phyloP scores from a whole-genome alignment of 2,329 filamentous ascomycete genomes.

The Microsporum canis region DNA sequence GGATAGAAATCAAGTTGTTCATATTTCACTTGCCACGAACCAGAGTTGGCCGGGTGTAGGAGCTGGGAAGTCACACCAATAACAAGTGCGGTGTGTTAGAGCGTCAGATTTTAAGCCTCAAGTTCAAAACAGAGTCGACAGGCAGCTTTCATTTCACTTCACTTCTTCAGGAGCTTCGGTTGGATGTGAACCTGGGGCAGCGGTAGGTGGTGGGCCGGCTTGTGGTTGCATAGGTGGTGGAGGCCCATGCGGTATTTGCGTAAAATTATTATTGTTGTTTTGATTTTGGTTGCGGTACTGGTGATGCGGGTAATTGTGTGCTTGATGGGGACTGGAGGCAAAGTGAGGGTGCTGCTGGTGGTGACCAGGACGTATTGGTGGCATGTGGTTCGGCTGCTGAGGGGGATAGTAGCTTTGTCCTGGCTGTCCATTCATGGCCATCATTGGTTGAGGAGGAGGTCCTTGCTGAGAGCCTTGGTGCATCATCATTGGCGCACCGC shows the following conservation, averaged over 20 bases:
- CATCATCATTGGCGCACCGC: slow-evolving; percentile 83
- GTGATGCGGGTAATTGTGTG: slow-evolving; percentile 50
- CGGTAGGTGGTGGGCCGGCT: slow-evolving; percentile 19
- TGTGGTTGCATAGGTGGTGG: slow-evolving; percentile 27
- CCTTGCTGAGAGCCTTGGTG: slow-evolving; percentile 91
- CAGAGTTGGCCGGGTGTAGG: slow-evolving; percentile 6
- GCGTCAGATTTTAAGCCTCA: neutral
- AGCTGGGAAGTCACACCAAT: slow-evolving; percentile 4
- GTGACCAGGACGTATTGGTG: slow-evolving; percentile 48
- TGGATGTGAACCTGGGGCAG: slow-evolving; percentile 28
- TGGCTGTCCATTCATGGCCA: slow-evolving; percentile 65
- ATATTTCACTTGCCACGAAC: slow-evolving; percentile 6
- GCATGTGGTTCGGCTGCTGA: slow-evolving; percentile 60
- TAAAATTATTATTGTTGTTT: slow-evolving; percentile 34
- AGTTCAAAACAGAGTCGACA: neutral
- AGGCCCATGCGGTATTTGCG: slow-evolving; percentile 38
- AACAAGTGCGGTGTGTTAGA: neutral
- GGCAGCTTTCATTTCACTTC: slow-evolving; percentile 38
- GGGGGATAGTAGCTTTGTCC: slow-evolving; percentile 62
- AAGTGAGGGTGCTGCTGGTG: slow-evolving; percentile 50
- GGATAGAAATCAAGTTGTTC: neutral
- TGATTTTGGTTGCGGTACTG: slow-evolving; percentile 47
- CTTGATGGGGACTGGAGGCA: slow-evolving; percentile 53
- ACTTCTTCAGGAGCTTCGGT: slow-evolving; percentile 37
- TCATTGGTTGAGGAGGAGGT: slow-evolving; percentile 55